Evolutionary conservation across 345 rosid genomes (phyloP), one percentile per base, ranked within the genome.

Genomic region (Aquilaria sinensis): DNA sequence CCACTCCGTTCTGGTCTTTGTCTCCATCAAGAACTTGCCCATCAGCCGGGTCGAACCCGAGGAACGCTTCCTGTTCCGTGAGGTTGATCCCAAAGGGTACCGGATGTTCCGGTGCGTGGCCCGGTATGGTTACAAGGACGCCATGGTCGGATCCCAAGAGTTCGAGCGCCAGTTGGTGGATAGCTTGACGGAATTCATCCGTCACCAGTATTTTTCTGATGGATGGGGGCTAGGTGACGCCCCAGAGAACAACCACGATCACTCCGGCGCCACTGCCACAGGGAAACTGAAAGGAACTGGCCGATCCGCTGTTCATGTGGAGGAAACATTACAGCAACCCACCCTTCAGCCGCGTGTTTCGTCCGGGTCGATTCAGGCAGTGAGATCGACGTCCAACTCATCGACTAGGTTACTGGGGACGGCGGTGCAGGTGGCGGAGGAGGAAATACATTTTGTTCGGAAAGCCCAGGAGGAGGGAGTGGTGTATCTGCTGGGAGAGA

Each of bases 101-200:
- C 69, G 83, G 5, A 81, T 92, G 79, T 85, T 89, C 66, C 72
- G 93, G 2, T 89, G 97, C 32, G 81, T 89, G 0, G 95, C 82
- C 10, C 81, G 98, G 67, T 87, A 82, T 57, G 95, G 89, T 2
- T 84, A 91, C 55, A 73, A 73, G 9, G 92, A 88, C 53, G 65
- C 58, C 9, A 73, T 70, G 12, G 81, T 53, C 31, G 83, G 78
- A 30, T 47, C 76, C 4, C 55, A 62, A 0, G 84, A 66, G 70
- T 83, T 87, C 7, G 92, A 85, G 75, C 74, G 67, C 9, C 82
- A 78, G 62, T 69, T 85, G 31, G 72, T 77, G 2, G 75, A 83
- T 13, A 34, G 77, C 70, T 47, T 81, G 60, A 83, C 82, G 57
- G 87, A 82, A 33, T 89, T 79, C 55, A 79, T 86, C 48, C 80